Evolutionary conservation across 2,329 filamentous ascomycete species (phyloP), one percentile per base, ranked within the genome.

Genomic region (Cladorrhinum sp.): DNA sequence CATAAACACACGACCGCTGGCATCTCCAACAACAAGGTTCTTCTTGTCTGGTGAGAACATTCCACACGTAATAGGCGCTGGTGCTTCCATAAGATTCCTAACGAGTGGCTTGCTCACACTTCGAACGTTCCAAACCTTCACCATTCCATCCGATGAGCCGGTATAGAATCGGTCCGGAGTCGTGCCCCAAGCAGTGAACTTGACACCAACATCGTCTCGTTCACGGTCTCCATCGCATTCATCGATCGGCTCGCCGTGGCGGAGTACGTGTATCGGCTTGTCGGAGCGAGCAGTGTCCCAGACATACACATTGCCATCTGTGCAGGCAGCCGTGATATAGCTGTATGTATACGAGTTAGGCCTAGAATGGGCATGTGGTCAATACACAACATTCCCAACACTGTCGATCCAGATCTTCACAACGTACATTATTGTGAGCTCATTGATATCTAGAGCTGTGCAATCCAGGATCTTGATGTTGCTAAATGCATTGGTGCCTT

Each of bases 71-170:
- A 88, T 81, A 0, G 84, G 82, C 0, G 79, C 84, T 0, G 82
- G 76, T 1, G 81, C 80, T 61, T 82, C 77, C 1, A 87, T 73
- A 0, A 88, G 72, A 55, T 81, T 76, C 21, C 81, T 78, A 4
- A 87, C 75, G 50, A 83, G 77, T 0, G 77, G 81, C 57, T 74
- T 70, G 26, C 55, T 55, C 68, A 57, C 30, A 50, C 76, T 75
- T 9, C 82, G 80, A 8, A 88, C 73, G 63, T 87, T 84, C 86
- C 86, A 88, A 1, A 84, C 83, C 62, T 85, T 87, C 16, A 88
- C 77, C 0, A 82, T 76, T 1, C 86, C 86, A 62, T 88, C 86
- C 1, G 85, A 87, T 0, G 83, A 84, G 1, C 85, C 86, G 0
- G 85, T 87, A 65, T 88, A 88, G 49, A 88, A 79, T 0, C 85